Percentiles rank a stretch among this genome's conserved stretches.
phyloP scores from a whole-genome alignment of 176 grass and related monocot genomes.

The Zizania latifolia region DNA sequence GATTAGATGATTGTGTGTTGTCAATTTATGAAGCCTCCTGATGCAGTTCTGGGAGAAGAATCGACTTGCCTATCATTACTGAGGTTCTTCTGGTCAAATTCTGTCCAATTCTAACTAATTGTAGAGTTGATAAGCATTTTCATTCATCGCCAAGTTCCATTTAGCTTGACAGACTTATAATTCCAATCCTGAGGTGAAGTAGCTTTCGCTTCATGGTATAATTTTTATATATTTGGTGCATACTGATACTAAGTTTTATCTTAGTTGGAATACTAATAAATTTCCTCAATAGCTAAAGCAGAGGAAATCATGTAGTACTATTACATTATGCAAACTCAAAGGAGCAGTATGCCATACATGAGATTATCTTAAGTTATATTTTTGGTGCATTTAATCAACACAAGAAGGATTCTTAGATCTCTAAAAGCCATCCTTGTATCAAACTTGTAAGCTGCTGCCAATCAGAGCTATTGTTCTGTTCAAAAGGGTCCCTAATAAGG shows the following conservation, averaged over 20 bases:
- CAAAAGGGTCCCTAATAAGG: neutral
- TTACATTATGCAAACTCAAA: neutral
- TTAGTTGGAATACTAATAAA: neutral
- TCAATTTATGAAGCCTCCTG: neutral
- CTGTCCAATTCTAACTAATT: neutral
- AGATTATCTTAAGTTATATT: neutral
- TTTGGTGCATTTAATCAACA: neutral
- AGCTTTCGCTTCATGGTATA: neutral
- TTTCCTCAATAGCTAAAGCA: neutral
- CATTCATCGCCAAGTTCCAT: neutral
- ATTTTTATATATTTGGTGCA: neutral
- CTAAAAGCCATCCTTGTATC: neutral
- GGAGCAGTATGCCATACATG: conserved; percentile 1
- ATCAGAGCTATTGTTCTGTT: neutral
- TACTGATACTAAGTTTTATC: neutral
- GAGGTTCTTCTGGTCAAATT: neutral
- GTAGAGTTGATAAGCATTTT: neutral
- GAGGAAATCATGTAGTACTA: neutral
- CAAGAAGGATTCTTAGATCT: neutral
- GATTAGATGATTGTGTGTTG: conserved; percentile 8
- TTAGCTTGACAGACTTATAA: conserved; percentile 14
- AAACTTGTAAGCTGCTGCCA: neutral
- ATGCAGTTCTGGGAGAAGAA: neutral
- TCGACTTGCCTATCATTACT: neutral
- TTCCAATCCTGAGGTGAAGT: neutral